Percentiles rank a stretch among this genome's conserved stretches.
Evolutionary conservation across 78 protist genomes (phyloP).

Genomic region (Speleostelium caveatum): DNA sequence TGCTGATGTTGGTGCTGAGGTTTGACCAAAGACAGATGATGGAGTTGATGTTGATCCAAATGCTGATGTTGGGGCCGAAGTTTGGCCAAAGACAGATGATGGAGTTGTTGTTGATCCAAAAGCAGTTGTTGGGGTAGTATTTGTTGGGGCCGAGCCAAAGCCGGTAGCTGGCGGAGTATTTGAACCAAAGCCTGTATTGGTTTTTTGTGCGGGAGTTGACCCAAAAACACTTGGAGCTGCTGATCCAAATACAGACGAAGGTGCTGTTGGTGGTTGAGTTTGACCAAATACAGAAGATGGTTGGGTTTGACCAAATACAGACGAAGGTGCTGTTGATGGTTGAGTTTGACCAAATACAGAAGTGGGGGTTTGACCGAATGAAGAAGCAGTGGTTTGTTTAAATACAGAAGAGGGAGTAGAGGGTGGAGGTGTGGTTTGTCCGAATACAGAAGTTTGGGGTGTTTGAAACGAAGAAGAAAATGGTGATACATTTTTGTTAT

Average conservation of each 20-base stretch:
- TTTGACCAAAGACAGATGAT: not conserved
- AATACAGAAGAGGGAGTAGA: not conserved
- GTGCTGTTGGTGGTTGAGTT: not conserved
- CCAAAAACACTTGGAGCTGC: not conserved
- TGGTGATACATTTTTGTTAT: not conserved
- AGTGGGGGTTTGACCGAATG: conserved; percentile 6
- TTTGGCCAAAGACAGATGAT: not conserved
- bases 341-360: conserved; percentile 1
- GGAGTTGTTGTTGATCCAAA: conserved; percentile 4
- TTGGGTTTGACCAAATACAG: not conserved
- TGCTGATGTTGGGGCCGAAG: not conserved
- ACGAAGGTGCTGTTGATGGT: not conserved
- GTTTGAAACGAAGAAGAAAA: not conserved
- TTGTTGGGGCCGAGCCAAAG: too few species aligned
- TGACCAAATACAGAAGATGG: conserved; percentile 11
- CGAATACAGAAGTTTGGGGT: not conserved
- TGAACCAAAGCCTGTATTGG: not conserved
- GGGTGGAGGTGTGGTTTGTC: not conserved
- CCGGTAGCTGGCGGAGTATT: not conserved
- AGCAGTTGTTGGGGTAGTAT: not conserved
- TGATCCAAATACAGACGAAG: conserved; percentile 3
- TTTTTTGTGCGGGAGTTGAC: not conserved
- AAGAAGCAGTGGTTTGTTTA: not conserved
- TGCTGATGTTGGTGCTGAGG: not conserved
- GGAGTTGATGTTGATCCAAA: not conserved